These are phyloP conservation scores for Urochloa ruziziensis DNA, from an alignment of 176 grass and related monocot species.

Conservation along the genomic window DNA sequence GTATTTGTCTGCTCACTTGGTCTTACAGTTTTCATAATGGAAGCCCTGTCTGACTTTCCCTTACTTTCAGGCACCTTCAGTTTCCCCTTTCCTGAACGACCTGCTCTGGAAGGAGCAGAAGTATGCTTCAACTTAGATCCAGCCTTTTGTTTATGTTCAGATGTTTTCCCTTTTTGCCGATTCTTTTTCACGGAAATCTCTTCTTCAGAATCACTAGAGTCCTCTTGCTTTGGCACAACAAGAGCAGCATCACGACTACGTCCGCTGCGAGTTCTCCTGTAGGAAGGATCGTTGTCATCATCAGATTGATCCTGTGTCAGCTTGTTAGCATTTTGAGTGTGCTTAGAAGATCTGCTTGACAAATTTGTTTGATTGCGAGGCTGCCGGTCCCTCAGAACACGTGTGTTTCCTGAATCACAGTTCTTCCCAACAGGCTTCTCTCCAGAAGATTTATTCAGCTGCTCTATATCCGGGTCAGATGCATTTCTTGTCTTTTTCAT, in stretches of 20 bases:
- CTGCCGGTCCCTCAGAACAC: conserved; percentile 9
- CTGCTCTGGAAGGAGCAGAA: conserved; percentile 33
- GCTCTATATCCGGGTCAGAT: conserved; percentile 23
- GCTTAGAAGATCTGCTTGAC: conserved; percentile 11
- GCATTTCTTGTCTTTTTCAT: conserved; percentile 42
- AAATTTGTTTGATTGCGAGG: conserved; percentile 20
- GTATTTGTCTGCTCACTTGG: conserved; percentile 20
- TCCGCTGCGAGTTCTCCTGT: conserved; percentile 30
- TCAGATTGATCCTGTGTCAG: conserved; percentile 24
- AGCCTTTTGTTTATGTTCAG: conserved; percentile 21
- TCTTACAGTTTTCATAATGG: conserved; percentile 1
- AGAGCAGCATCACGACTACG: conserved; percentile 17
- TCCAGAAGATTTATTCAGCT: conserved; percentile 27
- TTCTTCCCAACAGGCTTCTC: conserved; percentile 25
- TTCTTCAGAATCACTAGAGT: conserved; percentile 51
- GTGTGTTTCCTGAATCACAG: conserved; percentile 29
- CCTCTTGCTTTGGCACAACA: conserved; percentile 29
- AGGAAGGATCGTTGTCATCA: conserved; percentile 10
- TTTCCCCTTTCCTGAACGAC: background rate
- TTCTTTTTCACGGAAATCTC: conserved; percentile 18
- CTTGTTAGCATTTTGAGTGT: conserved; percentile 14
- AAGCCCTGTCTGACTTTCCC: background rate
- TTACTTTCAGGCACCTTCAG: conserved; percentile 11
- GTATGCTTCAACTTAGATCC: conserved; percentile 32
- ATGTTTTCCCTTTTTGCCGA: background rate